Evolutionary conservation across 169 alveolate genomes (phyloP), one percentile per base, ranked within the genome.

Genomic region (Theileria sp.): DNA sequence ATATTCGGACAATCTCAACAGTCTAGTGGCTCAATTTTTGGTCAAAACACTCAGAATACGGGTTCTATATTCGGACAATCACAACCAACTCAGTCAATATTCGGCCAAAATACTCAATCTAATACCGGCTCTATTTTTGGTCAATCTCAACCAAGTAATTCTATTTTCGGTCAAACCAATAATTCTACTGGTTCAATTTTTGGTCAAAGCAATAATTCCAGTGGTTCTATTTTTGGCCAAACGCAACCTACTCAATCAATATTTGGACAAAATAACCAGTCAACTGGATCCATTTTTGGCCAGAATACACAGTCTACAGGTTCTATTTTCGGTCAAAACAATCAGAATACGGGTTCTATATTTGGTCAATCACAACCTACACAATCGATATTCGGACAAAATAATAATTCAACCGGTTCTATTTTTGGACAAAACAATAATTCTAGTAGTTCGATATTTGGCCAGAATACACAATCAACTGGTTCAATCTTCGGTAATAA

Each of bases 371-470:
- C 65, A 56, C 65, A n/a, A n/a, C 26, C 26, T 61, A 34, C 49
- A 7, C 13, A 8, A 23, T 61, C 69, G 34, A 26, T 61, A 13
- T 61, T 61, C 15, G 69, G 69, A 7, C 69, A 61, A n/a, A 12
- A 7, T 15, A 34, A 15, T 61, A 26, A 61, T 26, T 12, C 69
- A 1, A 12, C 26, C 4, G 26, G 26, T 56, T 56, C 65, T n/a
- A n/a, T 65, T 19, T 65, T 65, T 23, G 73, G 73, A 32, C 73
- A 65, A n/a, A n/a, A n/a, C n/a, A n/a, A n/a, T n/a, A n/a, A n/a
- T n/a, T n/a, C n/a, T n/a, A n/a, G n/a, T n/a, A n/a, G n/a, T n/a
- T 68, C 75, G 5, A 56, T 56, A 56, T 56, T 56, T 6, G 65
- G 65, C 21, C 65, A 56, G 26, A 19, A 21, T 6, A 23, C 30